Base-by-base conservation (phyloP, 1,284 basidiomycete genomes). In the Trichosporon sp. region DNA sequence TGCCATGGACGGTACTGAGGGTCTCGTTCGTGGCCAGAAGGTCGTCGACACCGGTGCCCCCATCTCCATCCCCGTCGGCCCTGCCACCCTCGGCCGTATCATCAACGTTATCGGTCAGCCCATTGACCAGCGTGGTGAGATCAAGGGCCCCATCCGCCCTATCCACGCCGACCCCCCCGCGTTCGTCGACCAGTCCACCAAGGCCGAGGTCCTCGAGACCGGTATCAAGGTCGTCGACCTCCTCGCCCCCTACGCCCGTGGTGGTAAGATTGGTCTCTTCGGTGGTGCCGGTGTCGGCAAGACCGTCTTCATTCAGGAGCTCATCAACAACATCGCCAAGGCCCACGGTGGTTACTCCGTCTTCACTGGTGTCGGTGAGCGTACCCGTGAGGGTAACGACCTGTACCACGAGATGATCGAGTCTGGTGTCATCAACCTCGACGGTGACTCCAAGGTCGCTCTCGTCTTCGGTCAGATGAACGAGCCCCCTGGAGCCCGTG, bases 381-480 rank as follows among this genome's bases (percentile, higher is more conserved):
- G 96, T 87, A 99, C 96, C 76, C 96, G 96, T 89, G 96, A 99
- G 90, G 96, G 96, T 87, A 99, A 99, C 88, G 96, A 99, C 88
- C 87, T 99, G 80, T 99, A 99, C 88, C 95, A 98, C 86, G 96
- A 99, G 87, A 98, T 99, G 95, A 97, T 97, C 86, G 95, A 98
- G 86, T 98, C 95, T 72, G 96, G 96, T 90, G 96, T 99, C 89
- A 99, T 99, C 89, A 96, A 98, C 86, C 89, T 95, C 79, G 89
- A 97, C 81, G 95, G 95, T 85, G 93, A 96, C 85, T 98, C 96
- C 85, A 98, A 99, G 89, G 96, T 98, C 86, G 95, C 96, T 80
- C 91, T 99, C 75, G 96, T 99, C 78, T 99, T 99, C 88, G 96
- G 96, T 88, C 96, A 99, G 87, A 99, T 99, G 96, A 99, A 99